A percentile compares a stretch with the other conserved stretches of the same genome.
Conservation (phyloP, 192 early-diverging fungal genomes). For the Coemansia sp. region DNA sequence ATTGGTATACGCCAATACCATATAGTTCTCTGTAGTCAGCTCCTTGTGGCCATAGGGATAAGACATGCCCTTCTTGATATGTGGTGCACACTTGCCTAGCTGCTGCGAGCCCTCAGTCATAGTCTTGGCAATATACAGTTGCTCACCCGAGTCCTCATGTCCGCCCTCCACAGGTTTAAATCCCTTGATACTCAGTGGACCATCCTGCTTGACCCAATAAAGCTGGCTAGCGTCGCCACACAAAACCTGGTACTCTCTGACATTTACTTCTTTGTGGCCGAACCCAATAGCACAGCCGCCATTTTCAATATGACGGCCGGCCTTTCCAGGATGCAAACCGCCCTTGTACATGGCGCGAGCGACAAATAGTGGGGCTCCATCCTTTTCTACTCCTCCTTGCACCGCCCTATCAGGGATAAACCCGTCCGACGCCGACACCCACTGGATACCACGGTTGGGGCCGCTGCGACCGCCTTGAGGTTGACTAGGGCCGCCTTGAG, state of each 20-base stretch:
- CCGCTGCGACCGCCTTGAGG: constrained; percentile 2
- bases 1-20: constrained; percentile 48
- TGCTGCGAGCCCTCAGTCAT: constrained; percentile 55
- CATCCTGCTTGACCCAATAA: constrained; percentile 58
- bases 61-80: constrained; percentile 58
- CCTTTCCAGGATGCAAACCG: constrained; percentile 57
- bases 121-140: constrained; percentile 56
- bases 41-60: constrained; percentile 58
- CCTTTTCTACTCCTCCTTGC: constrained; percentile 62
- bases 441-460: constrained; percentile 30
- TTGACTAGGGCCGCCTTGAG: background rate
- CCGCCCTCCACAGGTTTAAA: constrained; percentile 47
- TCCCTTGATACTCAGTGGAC: constrained; percentile 47
- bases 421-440: constrained; percentile 42
- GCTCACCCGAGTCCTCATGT: constrained; percentile 54
- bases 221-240: constrained; percentile 63
- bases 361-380: constrained; percentile 63
- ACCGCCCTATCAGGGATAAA: constrained; percentile 57
- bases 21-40: constrained; percentile 40
- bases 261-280: constrained; percentile 59
- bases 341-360: constrained; percentile 59
- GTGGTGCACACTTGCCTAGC: constrained; percentile 57
- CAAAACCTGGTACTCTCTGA: constrained; percentile 62
- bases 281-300: constrained; percentile 59
- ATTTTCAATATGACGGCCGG: constrained; percentile 48